These are phyloP conservation scores for Penicillium glabrum DNA, from an alignment of 2,329 filamentous ascomycete genomes.

Conservation along the genomic window DNA sequence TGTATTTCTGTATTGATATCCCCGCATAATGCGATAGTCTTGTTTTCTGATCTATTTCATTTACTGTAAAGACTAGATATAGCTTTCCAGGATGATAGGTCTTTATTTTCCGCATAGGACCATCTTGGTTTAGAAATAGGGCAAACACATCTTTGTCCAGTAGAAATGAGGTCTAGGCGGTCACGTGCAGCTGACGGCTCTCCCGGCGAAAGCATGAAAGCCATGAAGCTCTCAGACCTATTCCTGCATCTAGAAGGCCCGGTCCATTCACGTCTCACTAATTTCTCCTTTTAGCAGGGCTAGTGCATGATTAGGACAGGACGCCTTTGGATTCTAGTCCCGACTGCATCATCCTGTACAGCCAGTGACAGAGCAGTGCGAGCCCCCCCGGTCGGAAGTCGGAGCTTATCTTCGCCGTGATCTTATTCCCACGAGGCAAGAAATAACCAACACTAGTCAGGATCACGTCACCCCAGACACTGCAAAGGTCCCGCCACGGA, in stretches of 20 bases:
- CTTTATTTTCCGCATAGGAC: no score
- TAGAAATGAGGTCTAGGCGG: neutral
- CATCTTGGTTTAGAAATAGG: no score
- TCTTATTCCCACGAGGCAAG: neutral
- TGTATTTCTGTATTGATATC: neutral
- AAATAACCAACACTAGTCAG: neutral
- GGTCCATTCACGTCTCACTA: neutral
- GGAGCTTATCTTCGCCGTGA: conserved; percentile 23
- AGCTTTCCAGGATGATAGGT: no score
- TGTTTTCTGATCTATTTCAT: neutral
- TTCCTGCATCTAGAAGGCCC: neutral
- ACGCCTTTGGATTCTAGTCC: neutral
- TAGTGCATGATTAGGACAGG: neutral
- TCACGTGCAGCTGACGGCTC: neutral
- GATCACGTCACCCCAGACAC: neutral
- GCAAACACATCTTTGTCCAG: no score
- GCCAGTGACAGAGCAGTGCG: neutral
- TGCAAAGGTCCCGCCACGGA: neutral
- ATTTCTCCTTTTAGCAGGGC: neutral
- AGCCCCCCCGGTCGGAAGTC: conserved; percentile 16
- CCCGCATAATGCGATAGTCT: neutral
- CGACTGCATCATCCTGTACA: neutral
- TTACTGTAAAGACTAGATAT: no score
- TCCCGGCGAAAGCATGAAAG: neutral
- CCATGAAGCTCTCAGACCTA: neutral